Percentiles rank a stretch among this genome's conserved stretches.
Evolutionary conservation across 2,329 filamentous ascomycete species (phyloP).

Genomic region (Colletotrichum liriopes): DNA sequence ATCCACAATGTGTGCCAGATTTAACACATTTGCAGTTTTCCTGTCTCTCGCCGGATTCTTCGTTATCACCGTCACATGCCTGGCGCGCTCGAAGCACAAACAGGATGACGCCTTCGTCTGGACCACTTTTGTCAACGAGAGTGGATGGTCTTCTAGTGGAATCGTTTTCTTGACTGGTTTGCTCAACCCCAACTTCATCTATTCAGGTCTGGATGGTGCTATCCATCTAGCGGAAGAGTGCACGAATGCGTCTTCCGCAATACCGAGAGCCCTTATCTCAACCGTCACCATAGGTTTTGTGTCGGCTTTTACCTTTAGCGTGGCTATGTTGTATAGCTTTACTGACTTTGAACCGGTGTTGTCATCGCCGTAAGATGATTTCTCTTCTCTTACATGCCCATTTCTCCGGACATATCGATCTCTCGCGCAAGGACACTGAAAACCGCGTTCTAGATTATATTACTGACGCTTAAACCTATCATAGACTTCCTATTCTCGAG

Average conservation of each 20-base stretch:
- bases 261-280: conserved; percentile 53
- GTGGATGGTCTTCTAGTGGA: conserved; percentile 49
- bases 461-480: not conserved
- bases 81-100: conserved; percentile 43
- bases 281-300: conserved; percentile 53
- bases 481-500: conserved; percentile 26
- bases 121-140: conserved; percentile 49
- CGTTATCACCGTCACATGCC: conserved; percentile 50
- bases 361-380: conserved; percentile 22
- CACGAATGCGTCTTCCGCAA: conserved; percentile 48
- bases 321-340: conserved; percentile 49
- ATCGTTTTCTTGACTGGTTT: conserved; percentile 58
- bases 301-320: conserved; percentile 51
- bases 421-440: not conserved
- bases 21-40: not conserved
- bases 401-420: too few relatives aligned
- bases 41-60: conserved; percentile 46
- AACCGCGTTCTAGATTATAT: too few relatives aligned
- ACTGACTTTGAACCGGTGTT: conserved; percentile 43
- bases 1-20: not conserved
- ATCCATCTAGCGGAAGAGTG: conserved; percentile 58
- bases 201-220: conserved; percentile 54
- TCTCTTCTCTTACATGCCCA: not conserved
- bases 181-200: conserved; percentile 55
- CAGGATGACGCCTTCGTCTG: conserved; percentile 47